Evolutionary conservation across 2,329 filamentous ascomycete genomes (phyloP).

Genomic region (Scedosporium aurantiacum): DNA sequence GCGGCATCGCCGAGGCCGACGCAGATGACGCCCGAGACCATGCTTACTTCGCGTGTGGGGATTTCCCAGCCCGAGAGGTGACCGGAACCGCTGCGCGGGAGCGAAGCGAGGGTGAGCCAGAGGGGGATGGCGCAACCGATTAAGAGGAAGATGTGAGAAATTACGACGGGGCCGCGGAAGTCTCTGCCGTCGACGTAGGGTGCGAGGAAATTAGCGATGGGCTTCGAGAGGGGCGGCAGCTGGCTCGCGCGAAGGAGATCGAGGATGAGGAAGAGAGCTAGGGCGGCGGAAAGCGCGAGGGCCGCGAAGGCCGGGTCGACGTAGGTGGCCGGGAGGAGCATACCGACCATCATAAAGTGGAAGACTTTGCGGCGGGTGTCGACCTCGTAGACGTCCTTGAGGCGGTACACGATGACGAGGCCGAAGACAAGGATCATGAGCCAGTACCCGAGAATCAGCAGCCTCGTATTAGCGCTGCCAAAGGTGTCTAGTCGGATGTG

Average conservation of each 20-base stretch:
- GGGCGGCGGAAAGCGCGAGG: slow-evolving; percentile 65
- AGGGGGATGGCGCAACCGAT: slow-evolving; percentile 92
- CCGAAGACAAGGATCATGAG: slow-evolving; percentile 56
- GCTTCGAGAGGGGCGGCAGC: slow-evolving; percentile 77
- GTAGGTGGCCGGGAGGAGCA: slow-evolving; percentile 81
- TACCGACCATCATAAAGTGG: slow-evolving; percentile 95
- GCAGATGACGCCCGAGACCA: slow-evolving; percentile 87
- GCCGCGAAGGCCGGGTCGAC: slow-evolving; percentile 77
- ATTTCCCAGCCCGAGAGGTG: slow-evolving; percentile 67
- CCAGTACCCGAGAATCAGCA: slow-evolving; percentile 68
- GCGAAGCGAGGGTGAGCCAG: slow-evolving; percentile 72
- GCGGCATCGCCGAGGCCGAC: slow-evolving; percentile 93
- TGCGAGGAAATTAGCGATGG: slow-evolving; percentile 74
- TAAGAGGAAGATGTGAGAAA: slow-evolving; percentile 90
- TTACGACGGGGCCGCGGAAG: slow-evolving; percentile 83
- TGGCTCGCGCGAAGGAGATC: slow-evolving; percentile 86
- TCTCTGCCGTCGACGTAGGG: slow-evolving; percentile 94
- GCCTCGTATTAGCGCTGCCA: slow-evolving; percentile 71
- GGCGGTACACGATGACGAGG: slow-evolving; percentile 60
- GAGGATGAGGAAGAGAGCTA: slow-evolving; percentile 77
- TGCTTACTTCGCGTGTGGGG: slow-evolving; percentile 62
- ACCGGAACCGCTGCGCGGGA: slow-evolving; percentile 43
- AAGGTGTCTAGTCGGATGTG: slow-evolving; percentile 52
- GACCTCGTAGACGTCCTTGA: slow-evolving; percentile 73
- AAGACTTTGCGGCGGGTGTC: slow-evolving; percentile 96